phyloP scores from a whole-genome alignment of 1,284 basidiomycete species.

The Tylopilus sp. region DNA sequence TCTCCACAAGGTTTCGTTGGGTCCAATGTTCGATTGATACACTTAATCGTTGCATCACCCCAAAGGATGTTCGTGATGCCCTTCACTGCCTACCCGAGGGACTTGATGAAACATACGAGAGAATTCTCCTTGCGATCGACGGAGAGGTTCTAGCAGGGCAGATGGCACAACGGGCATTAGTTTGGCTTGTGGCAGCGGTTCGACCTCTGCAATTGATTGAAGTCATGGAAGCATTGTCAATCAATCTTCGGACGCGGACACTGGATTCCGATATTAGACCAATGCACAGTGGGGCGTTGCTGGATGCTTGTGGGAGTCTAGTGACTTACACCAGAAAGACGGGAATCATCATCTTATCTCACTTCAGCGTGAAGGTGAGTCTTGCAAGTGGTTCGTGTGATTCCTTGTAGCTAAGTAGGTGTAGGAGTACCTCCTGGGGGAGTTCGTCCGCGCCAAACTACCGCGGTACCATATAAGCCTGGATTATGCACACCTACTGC shows the following conservation, averaged over 20 bases:
- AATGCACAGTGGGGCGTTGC: neutral
- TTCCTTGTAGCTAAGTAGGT: neutral
- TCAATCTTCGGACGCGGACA: neutral
- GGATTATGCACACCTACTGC: neutral
- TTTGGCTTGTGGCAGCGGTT: neutral
- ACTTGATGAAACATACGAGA: constrained; percentile 2
- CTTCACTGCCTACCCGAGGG: neutral
- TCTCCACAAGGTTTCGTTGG: constrained; percentile 5
- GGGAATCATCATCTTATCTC: neutral
- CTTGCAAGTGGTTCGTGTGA: neutral
- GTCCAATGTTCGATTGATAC: constrained; percentile 3
- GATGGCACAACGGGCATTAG: neutral
- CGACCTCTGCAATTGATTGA: neutral
- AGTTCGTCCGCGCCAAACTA: neutral
- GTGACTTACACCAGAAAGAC: constrained; percentile 1
- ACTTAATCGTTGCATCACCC: constrained; percentile 2
- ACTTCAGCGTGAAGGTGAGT: constrained; percentile 3
- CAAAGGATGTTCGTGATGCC: neutral
- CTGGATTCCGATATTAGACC: neutral
- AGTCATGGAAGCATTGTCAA: neutral
- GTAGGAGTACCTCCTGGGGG: constrained; percentile 1
- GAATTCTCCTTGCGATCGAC: neutral
- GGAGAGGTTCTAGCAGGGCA: neutral
- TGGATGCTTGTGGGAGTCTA: constrained; percentile 1
- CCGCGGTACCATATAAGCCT: neutral